Evolutionary conservation across 495 filamentous ascomycete genomes (phyloP), one percentile per base, ranked within the genome.

Genomic region (Chlorociboria aeruginascens): DNA sequence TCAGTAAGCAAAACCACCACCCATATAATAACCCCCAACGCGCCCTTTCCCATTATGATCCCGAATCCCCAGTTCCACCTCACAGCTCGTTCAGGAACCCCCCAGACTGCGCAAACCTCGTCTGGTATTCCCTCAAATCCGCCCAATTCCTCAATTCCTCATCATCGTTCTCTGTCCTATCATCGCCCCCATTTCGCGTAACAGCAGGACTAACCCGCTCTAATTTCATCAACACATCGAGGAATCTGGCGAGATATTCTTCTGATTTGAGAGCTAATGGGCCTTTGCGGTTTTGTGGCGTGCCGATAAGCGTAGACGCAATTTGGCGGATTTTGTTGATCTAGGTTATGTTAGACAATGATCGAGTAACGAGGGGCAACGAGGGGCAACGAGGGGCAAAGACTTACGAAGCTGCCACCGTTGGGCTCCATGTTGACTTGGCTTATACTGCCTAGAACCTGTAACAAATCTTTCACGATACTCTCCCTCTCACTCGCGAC

Each of bases 341-440:
- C 66, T 70, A 31, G 10, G 13, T 7, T 8, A 3, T 44, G 25
- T 17, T 14, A 39, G 10, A 47, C 10, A 43, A 38, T 12, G 14
- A 43, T 31, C 40, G 43, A n/a, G n/a, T n/a, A 25, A 12, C 7
- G 33, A 37, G 44, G 13, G 8, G n/a, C 16, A 44, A 9, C 4
- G 20, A 43, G 17, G 3, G 14, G 7, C n/a, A n/a, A n/a, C n/a
- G n/a, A n/a, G n/a, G n/a, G n/a, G 17, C 10, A 8, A 14, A 33
- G 11, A 47, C 53, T 49, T 47, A 60, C 57, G 41, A 90, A 78
- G 41, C 81, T 84, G 37, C 73, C 74, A 13, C 78, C 83, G 57
- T 88, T 89, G 1, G 87, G 83, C 61, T 92, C 86, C 70, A 89
- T 82, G 60, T 85, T 85, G 40, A 84, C 73, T 65, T 86, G 79